These are phyloP conservation scores for Xylariaceae sp. DNA, from an alignment of 2,329 filamentous ascomycete species.

Conservation along the genomic window DNA sequence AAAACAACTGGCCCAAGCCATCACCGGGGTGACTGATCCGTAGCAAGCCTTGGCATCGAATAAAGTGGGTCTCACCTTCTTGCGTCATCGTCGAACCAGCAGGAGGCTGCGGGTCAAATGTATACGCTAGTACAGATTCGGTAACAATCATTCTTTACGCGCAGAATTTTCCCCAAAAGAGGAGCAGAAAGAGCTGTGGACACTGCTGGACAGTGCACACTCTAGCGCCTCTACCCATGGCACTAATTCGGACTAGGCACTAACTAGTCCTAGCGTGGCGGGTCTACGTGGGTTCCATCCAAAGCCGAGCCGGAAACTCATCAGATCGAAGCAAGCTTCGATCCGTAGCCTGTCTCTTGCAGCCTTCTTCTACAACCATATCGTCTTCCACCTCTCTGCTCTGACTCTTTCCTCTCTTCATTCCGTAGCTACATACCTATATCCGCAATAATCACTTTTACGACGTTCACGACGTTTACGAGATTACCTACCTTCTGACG, in stretches of 20 bases:
- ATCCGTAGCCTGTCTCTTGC: background rate
- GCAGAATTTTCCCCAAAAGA: too few species aligned
- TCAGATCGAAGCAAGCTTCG: background rate
- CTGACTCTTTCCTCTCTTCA: background rate
- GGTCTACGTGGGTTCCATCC: background rate
- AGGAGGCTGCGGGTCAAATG: background rate
- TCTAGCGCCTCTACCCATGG: too few species aligned
- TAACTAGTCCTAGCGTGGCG: too few species aligned
- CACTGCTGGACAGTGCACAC: too few species aligned
- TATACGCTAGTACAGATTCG: background rate
- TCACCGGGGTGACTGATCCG: constrained; percentile 29
- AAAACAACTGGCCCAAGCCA: constrained; percentile 24
- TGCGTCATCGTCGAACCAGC: background rate
- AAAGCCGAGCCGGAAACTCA: background rate
- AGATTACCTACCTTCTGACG: background rate
- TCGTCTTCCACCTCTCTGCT: background rate
- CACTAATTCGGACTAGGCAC: too few species aligned
- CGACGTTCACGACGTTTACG: background rate
- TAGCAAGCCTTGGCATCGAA: background rate
- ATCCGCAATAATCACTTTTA: background rate
- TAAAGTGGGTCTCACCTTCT: constrained; percentile 1
- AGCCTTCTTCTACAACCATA: background rate
- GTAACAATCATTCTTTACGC: background rate
- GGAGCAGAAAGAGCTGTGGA: too few species aligned
- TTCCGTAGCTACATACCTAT: background rate